Percentiles rank a stretch among this genome's conserved stretches.
These are phyloP conservation scores for Plantago ovata DNA, from an alignment of 257 asterid genomes.

Conservation along the genomic window DNA sequence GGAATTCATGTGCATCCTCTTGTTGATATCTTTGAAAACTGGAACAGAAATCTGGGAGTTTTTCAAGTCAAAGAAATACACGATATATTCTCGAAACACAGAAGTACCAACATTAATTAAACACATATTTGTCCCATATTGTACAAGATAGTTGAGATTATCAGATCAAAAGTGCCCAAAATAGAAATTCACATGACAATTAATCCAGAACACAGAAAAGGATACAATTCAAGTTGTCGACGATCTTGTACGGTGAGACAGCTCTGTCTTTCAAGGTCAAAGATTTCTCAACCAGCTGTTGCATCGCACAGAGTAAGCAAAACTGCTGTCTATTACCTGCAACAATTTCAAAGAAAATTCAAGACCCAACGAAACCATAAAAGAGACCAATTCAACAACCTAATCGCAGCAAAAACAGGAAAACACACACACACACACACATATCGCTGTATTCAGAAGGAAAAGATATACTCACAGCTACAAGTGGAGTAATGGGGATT, in stretches of 20 bases:
- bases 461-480: slow-evolving; percentile 50
- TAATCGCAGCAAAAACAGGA: too few relatives aligned
- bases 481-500: slow-evolving; percentile 29
- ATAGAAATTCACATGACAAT: too few relatives aligned
- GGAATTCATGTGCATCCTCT: slow-evolving; percentile 91
- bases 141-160: not conserved
- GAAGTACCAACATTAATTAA: not conserved
- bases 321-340: slow-evolving; percentile 48
- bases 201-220: slow-evolving; percentile 24
- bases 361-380: not conserved
- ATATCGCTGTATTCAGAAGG: too few relatives aligned
- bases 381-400: not conserved
- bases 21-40: slow-evolving; percentile 57
- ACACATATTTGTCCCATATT: slow-evolving; percentile 10
- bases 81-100: not conserved
- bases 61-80: slow-evolving; percentile 39
- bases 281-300: slow-evolving; percentile 40
- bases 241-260: slow-evolving; percentile 48
- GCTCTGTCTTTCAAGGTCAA: slow-evolving; percentile 27
- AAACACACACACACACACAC: too few relatives aligned
- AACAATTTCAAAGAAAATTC: slow-evolving; percentile 14
- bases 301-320: slow-evolving; percentile 53
- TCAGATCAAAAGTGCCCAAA: too few relatives aligned
- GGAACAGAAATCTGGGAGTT: slow-evolving; percentile 64
- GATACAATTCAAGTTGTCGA: slow-evolving; percentile 78